Percentiles rank a stretch among this genome's conserved stretches.
Evolutionary conservation across 2,329 filamentous ascomycete genomes (phyloP).

Genomic region (Massarina eburnea): DNA sequence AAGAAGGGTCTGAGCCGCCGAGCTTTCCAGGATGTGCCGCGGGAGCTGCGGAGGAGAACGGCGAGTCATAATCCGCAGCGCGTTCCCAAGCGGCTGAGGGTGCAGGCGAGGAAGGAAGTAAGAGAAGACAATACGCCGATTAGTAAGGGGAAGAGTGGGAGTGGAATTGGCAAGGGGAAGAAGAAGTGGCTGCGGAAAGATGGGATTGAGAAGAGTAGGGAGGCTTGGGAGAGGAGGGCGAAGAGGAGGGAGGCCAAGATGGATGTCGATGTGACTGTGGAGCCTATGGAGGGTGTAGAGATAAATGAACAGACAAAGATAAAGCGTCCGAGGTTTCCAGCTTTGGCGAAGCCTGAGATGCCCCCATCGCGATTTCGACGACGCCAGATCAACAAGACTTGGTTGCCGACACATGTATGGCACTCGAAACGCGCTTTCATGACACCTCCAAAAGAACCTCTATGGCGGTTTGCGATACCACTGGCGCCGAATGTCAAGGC

Average conservation of each 20-base stretch:
- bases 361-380: constrained; percentile 75
- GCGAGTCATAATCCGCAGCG: constrained; percentile 94
- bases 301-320: constrained; percentile 43
- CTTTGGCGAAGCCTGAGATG: constrained; percentile 64
- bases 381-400: constrained; percentile 84
- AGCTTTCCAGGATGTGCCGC: constrained; percentile 89
- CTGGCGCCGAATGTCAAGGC: constrained; percentile 86
- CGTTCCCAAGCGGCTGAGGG: constrained; percentile 75
- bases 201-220: constrained; percentile 70
- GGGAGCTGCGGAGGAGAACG: constrained; percentile 79
- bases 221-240: constrained; percentile 60
- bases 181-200: constrained; percentile 66
- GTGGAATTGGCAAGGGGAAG: constrained; percentile 51
- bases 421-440: constrained; percentile 91
- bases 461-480: constrained; percentile 91
- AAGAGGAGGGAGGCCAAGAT: constrained; percentile 46
- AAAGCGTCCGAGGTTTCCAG: constrained; percentile 70
- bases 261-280: constrained; percentile 24
- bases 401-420: constrained; percentile 93
- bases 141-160: constrained; percentile 66
- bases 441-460: constrained; percentile 72
- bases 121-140: constrained; percentile 87
- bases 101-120: constrained; percentile 73
- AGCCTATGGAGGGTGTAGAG: constrained; percentile 30
- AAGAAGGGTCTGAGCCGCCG: constrained; percentile 66